Percentiles rank a stretch among this genome's conserved stretches.
Evolutionary conservation across 2,329 filamentous ascomycete species (phyloP).

Genomic region (Epichloe aotearoae): DNA sequence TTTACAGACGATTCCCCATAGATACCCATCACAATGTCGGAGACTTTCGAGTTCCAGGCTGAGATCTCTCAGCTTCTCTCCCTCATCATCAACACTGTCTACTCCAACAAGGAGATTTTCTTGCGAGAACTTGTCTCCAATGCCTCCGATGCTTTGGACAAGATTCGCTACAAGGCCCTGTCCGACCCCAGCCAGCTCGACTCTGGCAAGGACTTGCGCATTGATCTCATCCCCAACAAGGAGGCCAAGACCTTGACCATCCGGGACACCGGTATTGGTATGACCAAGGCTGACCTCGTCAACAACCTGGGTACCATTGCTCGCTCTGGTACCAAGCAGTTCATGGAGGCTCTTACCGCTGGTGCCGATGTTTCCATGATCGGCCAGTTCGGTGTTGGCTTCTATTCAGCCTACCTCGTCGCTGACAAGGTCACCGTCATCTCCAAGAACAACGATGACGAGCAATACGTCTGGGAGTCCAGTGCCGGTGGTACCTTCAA

Average conservation of each 20-base stretch:
- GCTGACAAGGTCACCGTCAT: constrained; percentile 90
- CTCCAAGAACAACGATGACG: constrained; percentile 99
- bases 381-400: constrained; percentile 99
- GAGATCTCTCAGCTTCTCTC: constrained; percentile 99
- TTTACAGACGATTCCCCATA: constrained; percentile 13
- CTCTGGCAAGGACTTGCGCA: constrained; percentile 90
- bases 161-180: constrained; percentile 97
- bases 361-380: constrained; percentile 99
- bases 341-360: constrained; percentile 98
- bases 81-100: constrained; percentile 99
- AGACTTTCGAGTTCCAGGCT: constrained; percentile 99
- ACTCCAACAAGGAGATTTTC: constrained; percentile 99
- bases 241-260: constrained; percentile 96
- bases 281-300: constrained; percentile 99
- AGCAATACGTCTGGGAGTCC: constrained; percentile 99
- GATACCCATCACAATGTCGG: constrained; percentile 59
- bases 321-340: constrained; percentile 98
- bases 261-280: constrained; percentile 96
- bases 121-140: constrained; percentile 97
- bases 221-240: constrained; percentile 98
- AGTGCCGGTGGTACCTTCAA: constrained; percentile 95
- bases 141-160: constrained; percentile 96
- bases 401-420: constrained; percentile 99
- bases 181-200: constrained; percentile 97
- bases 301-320: constrained; percentile 99